Base-by-base conservation (phyloP, 2,329 filamentous ascomycete genomes). In the Mollisiaceae sp. region DNA sequence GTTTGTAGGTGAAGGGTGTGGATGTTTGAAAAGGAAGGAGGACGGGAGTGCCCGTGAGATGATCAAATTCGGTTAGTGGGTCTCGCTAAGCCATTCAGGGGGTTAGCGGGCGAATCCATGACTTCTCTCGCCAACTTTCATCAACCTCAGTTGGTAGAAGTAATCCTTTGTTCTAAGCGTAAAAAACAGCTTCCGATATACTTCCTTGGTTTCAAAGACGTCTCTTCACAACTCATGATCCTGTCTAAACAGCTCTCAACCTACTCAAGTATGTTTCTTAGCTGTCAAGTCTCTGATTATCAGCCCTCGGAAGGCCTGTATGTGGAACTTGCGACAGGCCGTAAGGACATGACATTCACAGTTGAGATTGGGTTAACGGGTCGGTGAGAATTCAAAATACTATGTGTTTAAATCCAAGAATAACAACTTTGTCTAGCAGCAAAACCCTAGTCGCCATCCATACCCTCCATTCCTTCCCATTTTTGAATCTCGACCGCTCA, bases 1-100 rank as follows among this genome's bases (percentile, higher is more conserved):
- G 24, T 54, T 18, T 54, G 24, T 12, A 32, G 50, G 22, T 32
- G 50, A 54, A 32, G 50, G 50, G 32, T 54, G 24, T 54, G 50
- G 50, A 54, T 54, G 50, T 54, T 54, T 27, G 50, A 54, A 54
- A 12, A 54, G 50, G 50, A 54, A 54, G 50, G 45, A 50, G 45
- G 50, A 54, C 50, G 50, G 50, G 50, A 54, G 50, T 15, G 24
- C 9, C 50, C 50, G 50, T 32, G 27, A 11, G 50, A 15, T 54
- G 11, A 12, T 18, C 24, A 18, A 27, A 35, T 32, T 15, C 22
- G 24, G 50, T 27, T 54, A 54, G 50, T n/a, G 50, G 27, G 8
- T 11, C 14, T 54, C 50, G 24, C 50, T 54, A 54, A 32, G 12
- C 50, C 12, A 18, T 54, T 54, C 1, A 14, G 12, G 24, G 50